A percentile compares a stretch with the other conserved stretches of the same genome.
Conservation (phyloP, 257 asterid species). For the Solanum corneliomulleri region DNA sequence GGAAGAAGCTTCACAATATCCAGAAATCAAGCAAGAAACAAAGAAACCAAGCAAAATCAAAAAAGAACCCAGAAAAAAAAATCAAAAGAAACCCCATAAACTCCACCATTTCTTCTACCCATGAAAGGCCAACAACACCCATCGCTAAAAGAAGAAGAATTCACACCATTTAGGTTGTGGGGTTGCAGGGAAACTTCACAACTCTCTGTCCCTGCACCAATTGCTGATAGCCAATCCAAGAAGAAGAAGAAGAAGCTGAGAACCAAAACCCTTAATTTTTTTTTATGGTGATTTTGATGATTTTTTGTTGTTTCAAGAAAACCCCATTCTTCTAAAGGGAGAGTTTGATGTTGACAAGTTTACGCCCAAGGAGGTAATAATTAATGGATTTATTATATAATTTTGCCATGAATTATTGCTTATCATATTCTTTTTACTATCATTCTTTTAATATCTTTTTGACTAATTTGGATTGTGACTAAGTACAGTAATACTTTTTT, state of each 20-base stretch:
- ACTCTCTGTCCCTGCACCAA: background rate
- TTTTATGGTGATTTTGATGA: conserved; percentile 29
- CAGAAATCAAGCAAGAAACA: background rate
- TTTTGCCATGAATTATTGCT: background rate
- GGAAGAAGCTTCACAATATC: background rate
- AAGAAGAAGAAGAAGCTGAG: background rate
- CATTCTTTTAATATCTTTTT: background rate
- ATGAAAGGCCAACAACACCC: background rate
- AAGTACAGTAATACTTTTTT: background rate
- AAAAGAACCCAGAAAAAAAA: background rate
- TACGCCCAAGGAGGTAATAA: conserved; percentile 41
- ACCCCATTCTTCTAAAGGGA: conserved; percentile 40
- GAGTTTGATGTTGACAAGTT: conserved; percentile 36
- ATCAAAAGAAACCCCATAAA: background rate
- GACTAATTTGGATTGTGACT: background rate
- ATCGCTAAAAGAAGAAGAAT: background rate
- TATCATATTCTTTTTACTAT: background rate
- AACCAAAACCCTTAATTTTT: background rate
- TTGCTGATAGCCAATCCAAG: background rate
- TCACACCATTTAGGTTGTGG: background rate
- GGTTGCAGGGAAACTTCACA: background rate
- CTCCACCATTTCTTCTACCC: background rate
- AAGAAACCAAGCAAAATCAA: background rate
- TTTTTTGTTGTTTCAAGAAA: conserved; percentile 64
- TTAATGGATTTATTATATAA: background rate